Base-by-base conservation (phyloP, 768 basidiomycete species). In the Tephrocybe sp. region DNA sequence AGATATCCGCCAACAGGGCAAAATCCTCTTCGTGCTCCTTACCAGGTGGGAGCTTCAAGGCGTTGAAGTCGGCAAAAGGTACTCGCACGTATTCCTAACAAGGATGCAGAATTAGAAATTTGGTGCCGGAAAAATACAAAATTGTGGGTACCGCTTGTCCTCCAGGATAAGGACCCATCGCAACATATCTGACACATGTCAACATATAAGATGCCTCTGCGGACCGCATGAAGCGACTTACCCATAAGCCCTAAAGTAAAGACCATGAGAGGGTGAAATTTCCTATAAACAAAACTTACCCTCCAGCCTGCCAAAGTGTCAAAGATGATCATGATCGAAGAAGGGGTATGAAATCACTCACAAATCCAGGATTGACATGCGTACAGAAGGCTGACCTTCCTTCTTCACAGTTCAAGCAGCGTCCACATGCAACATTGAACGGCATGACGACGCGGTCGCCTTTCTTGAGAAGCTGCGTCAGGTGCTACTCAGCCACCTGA, bases 371-470 rank as follows among this genome's bases (percentile, higher is more conserved):
- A 51, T 83, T 83, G 9, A 83, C 79, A 40, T 74, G 61, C 3
- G 78, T 81, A 59, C 79, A 83, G 60, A 80, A 82, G 0, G 77
- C 80, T 5, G 79, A 77, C 31, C 54, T 70, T 9, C 75, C 72
- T 56, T 75, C 74, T 44, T 80, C 79, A 53, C 80, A 82, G 55
- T 83, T 83, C 51, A 69, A 54, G 68, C 80, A 82, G 16, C 78
- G 75, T 13, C 80, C 80, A 53, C 79, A 81, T 0, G 77, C 79
- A 25, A 82, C 79, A 49, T 81, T 81, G 68, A 81, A 81, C 1
- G 79, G 80, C 71, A 80, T 76, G 19, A 82, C 79, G n/a, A 82
- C 78, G 25, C 80, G 72, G 55, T 82, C 80, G 12, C 79, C 80
- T 51, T 75, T 74, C 64, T 79, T 76, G 35, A 82, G 58, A 8